Evolutionary conservation across 345 rosid genomes (phyloP).

Genomic region (Melastoma malabathricum): DNA sequence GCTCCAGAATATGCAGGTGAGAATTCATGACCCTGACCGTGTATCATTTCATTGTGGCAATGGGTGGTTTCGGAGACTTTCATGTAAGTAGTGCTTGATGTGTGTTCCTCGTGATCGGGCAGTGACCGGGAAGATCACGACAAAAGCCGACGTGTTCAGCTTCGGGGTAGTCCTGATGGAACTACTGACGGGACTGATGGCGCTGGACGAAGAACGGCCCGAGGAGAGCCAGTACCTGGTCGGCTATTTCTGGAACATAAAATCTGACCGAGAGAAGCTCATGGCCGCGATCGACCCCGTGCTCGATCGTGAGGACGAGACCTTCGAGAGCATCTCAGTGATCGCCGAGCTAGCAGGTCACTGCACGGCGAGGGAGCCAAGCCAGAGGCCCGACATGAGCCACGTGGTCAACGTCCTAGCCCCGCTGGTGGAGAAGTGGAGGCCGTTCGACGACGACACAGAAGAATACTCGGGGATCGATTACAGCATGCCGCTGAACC

Average conservation of each 20-base stretch:
- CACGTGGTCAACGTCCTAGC: slow-evolving; percentile 54
- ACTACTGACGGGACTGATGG: slow-evolving; percentile 55
- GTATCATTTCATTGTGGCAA: neutral
- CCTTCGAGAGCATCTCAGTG: slow-evolving; percentile 36
- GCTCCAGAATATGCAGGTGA: slow-evolving; percentile 91
- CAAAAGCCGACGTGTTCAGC: slow-evolving; percentile 67
- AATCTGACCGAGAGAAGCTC: slow-evolving; percentile 40
- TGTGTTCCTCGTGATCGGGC: slow-evolving; percentile 7
- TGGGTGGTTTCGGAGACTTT: neutral
- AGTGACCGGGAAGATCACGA: slow-evolving; percentile 74
- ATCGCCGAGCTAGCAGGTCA: slow-evolving; percentile 67
- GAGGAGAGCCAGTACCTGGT: slow-evolving; percentile 69
- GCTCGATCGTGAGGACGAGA: slow-evolving; percentile 37
- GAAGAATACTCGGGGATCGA: slow-evolving; percentile 67
- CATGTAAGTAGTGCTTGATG: neutral
- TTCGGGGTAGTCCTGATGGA: slow-evolving; percentile 73
- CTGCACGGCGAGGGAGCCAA: slow-evolving; percentile 64
- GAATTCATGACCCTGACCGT: neutral
- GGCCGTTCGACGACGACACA: slow-evolving; percentile 33
- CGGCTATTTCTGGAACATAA: slow-evolving; percentile 61
- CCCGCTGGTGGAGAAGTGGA: slow-evolving; percentile 68
- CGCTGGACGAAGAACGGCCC: slow-evolving; percentile 54
- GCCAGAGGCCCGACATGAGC: slow-evolving; percentile 68
- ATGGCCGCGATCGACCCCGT: slow-evolving; percentile 45
- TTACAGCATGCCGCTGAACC: slow-evolving; percentile 63